phyloP scores from a whole-genome alignment of 768 basidiomycete species.

The Pholiota microspora region DNA sequence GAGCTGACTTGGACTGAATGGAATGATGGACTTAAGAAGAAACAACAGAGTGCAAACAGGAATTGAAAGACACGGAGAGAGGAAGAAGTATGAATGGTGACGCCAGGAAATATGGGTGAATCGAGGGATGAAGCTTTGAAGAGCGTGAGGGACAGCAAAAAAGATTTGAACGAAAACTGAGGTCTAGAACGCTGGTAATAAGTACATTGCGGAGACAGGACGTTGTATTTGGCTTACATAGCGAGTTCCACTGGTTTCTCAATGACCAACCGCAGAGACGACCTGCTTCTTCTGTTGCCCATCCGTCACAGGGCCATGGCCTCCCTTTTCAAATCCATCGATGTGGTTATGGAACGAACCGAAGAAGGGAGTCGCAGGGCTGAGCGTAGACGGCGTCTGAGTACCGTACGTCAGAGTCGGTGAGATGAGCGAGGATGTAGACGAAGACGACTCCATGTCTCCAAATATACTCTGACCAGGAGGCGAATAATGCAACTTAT shows the following conservation, averaged over 20 bases:
- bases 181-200: too few relatives aligned
- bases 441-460: slow-evolving; percentile 24
- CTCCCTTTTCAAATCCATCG: slow-evolving; percentile 28
- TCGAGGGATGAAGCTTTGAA: not conserved
- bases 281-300: slow-evolving; percentile 13
- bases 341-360: slow-evolving; percentile 46
- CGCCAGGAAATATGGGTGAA: not conserved
- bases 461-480: slow-evolving; percentile 11
- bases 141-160: not conserved
- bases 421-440: slow-evolving; percentile 58
- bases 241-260: not conserved
- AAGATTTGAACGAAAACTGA: not conserved
- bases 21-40: not conserved
- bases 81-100: slow-evolving; percentile 1
- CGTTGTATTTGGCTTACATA: not conserved
- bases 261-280: not conserved
- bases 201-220: too few relatives aligned
- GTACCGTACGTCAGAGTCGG: slow-evolving; percentile 70
- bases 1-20: not conserved
- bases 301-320: slow-evolving; percentile 13
- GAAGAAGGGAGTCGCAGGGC: slow-evolving; percentile 73
- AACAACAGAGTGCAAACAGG: not conserved
- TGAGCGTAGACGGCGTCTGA: slow-evolving; percentile 62
- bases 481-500: not conserved
- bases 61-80: not conserved